Evolutionary conservation across 345 rosid genomes (phyloP).

Genomic region (Anacardium occidentale): DNA sequence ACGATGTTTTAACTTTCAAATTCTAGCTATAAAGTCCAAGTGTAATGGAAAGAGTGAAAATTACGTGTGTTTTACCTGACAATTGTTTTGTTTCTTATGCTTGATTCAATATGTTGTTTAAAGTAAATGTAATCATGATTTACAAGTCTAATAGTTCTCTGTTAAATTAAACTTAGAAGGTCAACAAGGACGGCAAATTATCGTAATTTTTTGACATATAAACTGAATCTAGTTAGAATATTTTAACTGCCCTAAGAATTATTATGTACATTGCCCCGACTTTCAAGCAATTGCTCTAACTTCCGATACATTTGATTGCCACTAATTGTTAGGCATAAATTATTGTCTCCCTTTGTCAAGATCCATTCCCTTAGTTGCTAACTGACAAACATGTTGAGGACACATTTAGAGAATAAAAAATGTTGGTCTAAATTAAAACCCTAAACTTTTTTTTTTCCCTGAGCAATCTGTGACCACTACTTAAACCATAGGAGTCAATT

Average conservation of each 20-base stretch:
- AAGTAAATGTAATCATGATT: neutral
- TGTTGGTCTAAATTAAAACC: neutral
- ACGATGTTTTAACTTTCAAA: neutral
- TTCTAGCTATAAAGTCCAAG: neutral
- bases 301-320: neutral
- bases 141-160: neutral
- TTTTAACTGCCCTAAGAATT: slow-evolving; percentile 7
- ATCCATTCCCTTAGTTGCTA: slow-evolving; percentile 31
- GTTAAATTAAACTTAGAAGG: slow-evolving; percentile 1
- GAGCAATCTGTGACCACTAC: neutral
- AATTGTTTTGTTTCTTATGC: slow-evolving; percentile 10
- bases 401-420: neutral
- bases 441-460: too few species aligned
- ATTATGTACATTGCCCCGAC: slow-evolving; percentile 2
- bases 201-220: slow-evolving; percentile 4
- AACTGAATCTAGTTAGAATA: slow-evolving; percentile 6
- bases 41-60: slow-evolving; percentile 10
- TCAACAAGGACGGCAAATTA: slow-evolving; percentile 18
- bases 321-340: neutral
- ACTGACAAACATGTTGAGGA: slow-evolving; percentile 14
- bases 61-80: neutral
- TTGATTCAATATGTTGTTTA: neutral
- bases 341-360: slow-evolving; percentile 17
- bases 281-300: slow-evolving; percentile 6
- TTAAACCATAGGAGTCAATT: neutral